phyloP scores from a whole-genome alignment of 768 basidiomycete genomes.

The Amanita inopinata region DNA sequence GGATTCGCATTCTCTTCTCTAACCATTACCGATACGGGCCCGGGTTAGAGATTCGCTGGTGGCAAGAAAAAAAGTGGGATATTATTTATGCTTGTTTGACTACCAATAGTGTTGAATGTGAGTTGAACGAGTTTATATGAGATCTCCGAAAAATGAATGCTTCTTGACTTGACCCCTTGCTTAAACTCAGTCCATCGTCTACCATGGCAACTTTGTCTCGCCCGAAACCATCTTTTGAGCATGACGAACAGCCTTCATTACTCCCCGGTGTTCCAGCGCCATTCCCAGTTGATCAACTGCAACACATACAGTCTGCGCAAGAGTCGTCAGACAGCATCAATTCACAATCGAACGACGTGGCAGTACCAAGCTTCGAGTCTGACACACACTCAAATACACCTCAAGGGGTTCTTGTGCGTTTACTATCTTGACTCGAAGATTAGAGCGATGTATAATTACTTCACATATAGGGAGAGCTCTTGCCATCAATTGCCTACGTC shows the following conservation, averaged over 20 bases:
- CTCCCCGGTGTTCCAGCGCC: slow-evolving; percentile 28
- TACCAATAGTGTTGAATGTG: background rate
- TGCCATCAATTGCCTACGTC: slow-evolving; percentile 65
- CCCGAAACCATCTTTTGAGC: slow-evolving; percentile 18
- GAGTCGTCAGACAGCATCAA: background rate
- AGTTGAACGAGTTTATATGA: too few species aligned
- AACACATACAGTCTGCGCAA: slow-evolving; percentile 7
- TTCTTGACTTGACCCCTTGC: too few species aligned
- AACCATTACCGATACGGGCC: too few species aligned
- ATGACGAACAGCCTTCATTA: slow-evolving; percentile 17
- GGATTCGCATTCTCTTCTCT: background rate
- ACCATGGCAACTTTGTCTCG: slow-evolving; percentile 33
- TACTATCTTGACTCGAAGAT: slow-evolving; percentile 9
- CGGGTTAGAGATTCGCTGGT: background rate
- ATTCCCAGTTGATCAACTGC: slow-evolving; percentile 28
- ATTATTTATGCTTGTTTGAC: slow-evolving; percentile 7
- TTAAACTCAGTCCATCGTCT: background rate
- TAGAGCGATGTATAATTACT: slow-evolving; percentile 6
- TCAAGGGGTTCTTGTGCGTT: slow-evolving; percentile 15
- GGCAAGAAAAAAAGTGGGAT: background rate
- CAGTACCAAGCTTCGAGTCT: background rate
- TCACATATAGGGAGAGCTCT: slow-evolving; percentile 40
- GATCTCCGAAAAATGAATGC: too few species aligned
- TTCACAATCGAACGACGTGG: background rate
- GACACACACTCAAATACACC: slow-evolving; percentile 8